A percentile compares a stretch with the other conserved stretches of the same genome.
phyloP scores from a whole-genome alignment of 331 rosid species.

The Malus hybrid region DNA sequence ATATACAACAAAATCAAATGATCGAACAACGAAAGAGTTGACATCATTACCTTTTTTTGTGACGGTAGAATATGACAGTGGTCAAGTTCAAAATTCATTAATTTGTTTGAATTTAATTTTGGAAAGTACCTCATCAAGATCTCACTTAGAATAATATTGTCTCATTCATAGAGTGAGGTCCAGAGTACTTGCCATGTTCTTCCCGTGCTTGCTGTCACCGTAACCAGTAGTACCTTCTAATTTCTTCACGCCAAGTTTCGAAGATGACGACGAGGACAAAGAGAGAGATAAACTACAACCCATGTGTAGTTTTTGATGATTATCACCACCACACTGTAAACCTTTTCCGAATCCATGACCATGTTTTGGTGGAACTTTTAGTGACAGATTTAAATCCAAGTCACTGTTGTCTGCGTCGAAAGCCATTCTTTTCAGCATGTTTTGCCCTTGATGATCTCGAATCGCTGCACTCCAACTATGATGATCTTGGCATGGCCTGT shows the following conservation, averaged over 20 bases:
- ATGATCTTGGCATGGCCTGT: slow-evolving; percentile 6
- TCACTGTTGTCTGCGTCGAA: neutral
- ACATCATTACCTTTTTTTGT: slow-evolving; percentile 9
- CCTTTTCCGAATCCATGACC: neutral
- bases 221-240: neutral
- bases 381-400: slow-evolving; percentile 37
- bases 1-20: slow-evolving; percentile 1
- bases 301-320: neutral
- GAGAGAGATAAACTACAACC: slow-evolving; percentile 29
- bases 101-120: neutral
- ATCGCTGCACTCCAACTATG: neutral
- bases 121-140: slow-evolving; percentile 34
- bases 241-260: slow-evolving; percentile 11
- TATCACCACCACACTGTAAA: neutral
- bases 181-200: slow-evolving; percentile 29
- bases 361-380: slow-evolving; percentile 18
- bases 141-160: slow-evolving; percentile 39
- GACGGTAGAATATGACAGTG: slow-evolving; percentile 17
- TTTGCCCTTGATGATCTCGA: neutral
- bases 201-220: neutral
- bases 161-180: slow-evolving; percentile 52
- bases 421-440: slow-evolving; percentile 25
- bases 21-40: neutral
- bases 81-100: neutral
- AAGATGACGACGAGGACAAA: slow-evolving; percentile 28